phyloP scores from a whole-genome alignment of 768 basidiomycete genomes.

The Termitomyces bulborhizus region DNA sequence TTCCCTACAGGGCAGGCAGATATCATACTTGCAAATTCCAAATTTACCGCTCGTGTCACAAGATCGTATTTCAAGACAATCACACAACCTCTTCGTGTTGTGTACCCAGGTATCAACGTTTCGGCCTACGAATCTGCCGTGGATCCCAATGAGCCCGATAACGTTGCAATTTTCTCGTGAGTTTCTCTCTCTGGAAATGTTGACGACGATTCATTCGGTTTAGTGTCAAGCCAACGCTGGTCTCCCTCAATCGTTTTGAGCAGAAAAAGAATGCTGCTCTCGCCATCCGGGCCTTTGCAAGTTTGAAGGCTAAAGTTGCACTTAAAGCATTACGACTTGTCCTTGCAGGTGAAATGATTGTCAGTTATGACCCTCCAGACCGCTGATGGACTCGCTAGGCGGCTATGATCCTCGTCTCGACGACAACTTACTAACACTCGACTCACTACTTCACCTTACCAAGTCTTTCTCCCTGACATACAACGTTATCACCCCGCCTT shows the following conservation, averaged over 20 bases:
- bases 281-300: constrained; percentile 74
- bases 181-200: constrained; percentile 18
- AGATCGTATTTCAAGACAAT: constrained; percentile 70
- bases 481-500: constrained; percentile 44
- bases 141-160: constrained; percentile 40
- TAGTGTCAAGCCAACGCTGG: constrained; percentile 63
- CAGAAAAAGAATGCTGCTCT: constrained; percentile 87
- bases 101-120: constrained; percentile 94
- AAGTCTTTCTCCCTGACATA: constrained; percentile 51
- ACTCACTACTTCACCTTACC: constrained; percentile 52
- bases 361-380: not conserved
- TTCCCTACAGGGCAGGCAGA: constrained; percentile 72
- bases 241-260: constrained; percentile 94
- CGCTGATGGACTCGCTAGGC: constrained; percentile 35
- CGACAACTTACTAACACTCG: constrained; percentile 75
- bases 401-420: constrained; percentile 86
- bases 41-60: constrained; percentile 84
- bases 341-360: constrained; percentile 55
- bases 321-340: constrained; percentile 56
- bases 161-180: constrained; percentile 52
- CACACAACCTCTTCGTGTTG: constrained; percentile 54
- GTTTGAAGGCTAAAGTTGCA: constrained; percentile 29
- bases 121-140: constrained; percentile 55
- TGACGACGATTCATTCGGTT: not conserved
- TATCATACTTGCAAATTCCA: constrained; percentile 85